Base-by-base conservation (phyloP, 2,329 filamentous ascomycete species). In the Pseudogymnoascus sp. region DNA sequence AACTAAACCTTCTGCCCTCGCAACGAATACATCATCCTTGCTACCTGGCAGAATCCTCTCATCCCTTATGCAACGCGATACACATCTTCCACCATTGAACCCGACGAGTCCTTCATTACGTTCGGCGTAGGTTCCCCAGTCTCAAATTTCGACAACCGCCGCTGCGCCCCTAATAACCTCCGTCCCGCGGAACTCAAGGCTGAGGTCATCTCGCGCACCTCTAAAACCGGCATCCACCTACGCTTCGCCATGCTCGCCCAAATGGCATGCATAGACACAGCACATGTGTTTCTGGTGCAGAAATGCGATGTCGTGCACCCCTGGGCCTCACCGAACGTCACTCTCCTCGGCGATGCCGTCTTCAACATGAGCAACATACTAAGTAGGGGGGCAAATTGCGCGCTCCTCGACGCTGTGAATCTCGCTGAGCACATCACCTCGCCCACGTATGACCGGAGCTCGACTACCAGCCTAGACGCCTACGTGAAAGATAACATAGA, bases 51-150 rank as follows among this genome's bases (percentile, higher is more conserved):
- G 7, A 70, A 70, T 40, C 67, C 69, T 5, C 21, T 59, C 9
- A 67, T 68, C 25, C 61, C 61, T 14, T 69, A 63, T 62, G 65
- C 69, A 28, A 68, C 66, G 8, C 49, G 64, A 14, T 67, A 65
- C 31, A 64, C 66, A 16, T 63, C 65, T 16, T 59, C 61, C 3
- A 66, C 69, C 5, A 67, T 70, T 5, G 63, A 40, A 1, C 61
- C 65, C 28, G 66, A 68, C 12, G 69, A 70, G 55, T 70, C 69
- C 1, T 71, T 69, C 49, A 70, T 71, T 31, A 71, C 70, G 69
- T 68, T 68, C 33, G 69, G 69, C 1, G 66, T 66, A n/a, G 69
- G 69, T 1, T 65, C 65, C 59, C 65, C 66, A 11, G 31, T 65
- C 3, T 21, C 33, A 14, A 61, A 67, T 28, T 71, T 71, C 37